These are phyloP conservation scores for Kregervanrija pseudodelftensis DNA, from an alignment of 805 yeast genomes.

Conservation along the genomic window DNA sequence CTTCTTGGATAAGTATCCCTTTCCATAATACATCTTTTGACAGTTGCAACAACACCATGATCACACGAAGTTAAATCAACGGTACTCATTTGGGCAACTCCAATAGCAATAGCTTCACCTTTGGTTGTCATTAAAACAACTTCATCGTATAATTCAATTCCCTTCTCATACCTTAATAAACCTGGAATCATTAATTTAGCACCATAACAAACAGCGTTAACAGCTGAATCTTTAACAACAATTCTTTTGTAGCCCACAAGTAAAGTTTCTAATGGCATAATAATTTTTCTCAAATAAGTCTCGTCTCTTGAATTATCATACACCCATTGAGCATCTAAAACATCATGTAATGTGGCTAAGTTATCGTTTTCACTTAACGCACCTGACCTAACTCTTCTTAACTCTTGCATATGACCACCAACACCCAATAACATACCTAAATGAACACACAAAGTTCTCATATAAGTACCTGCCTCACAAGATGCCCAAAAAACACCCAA, in stretches of 20 bases:
- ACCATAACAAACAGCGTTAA: slow-evolving; percentile 97
- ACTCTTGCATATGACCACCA: slow-evolving; percentile 99
- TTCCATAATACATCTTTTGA: slow-evolving; percentile 99
- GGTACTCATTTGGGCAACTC: slow-evolving; percentile 97
- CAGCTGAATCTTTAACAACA: slow-evolving; percentile 88
- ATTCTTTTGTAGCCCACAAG: slow-evolving; percentile 94
- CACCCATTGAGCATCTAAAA: slow-evolving; percentile 96
- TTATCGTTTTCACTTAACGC: slow-evolving; percentile 86
- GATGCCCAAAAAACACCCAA: slow-evolving; percentile 99
- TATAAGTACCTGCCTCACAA: slow-evolving; percentile 99
- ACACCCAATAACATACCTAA: slow-evolving; percentile 97
- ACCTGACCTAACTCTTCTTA: slow-evolving; percentile 98
- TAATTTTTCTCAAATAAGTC: slow-evolving; percentile 85
- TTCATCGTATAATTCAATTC: slow-evolving; percentile 94
- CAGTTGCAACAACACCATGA: slow-evolving; percentile 97
- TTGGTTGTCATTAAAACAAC: slow-evolving; percentile 97
- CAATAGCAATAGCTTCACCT: slow-evolving; percentile 99
- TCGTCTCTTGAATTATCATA: slow-evolving; percentile 97
- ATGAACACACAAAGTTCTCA: slow-evolving; percentile 99
- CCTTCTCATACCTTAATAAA: slow-evolving; percentile 93
- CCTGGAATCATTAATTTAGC: slow-evolving; percentile 99
- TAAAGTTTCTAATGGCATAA: slow-evolving; percentile 91
- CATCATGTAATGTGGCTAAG: slow-evolving; percentile 94
- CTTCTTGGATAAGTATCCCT: slow-evolving; percentile 98
- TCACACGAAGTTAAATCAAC: slow-evolving; percentile 95